A percentile compares a stretch with the other conserved stretches of the same genome.
Evolutionary conservation across 2,329 filamentous ascomycete species (phyloP).

Genomic region (Paraphoma sp.): DNA sequence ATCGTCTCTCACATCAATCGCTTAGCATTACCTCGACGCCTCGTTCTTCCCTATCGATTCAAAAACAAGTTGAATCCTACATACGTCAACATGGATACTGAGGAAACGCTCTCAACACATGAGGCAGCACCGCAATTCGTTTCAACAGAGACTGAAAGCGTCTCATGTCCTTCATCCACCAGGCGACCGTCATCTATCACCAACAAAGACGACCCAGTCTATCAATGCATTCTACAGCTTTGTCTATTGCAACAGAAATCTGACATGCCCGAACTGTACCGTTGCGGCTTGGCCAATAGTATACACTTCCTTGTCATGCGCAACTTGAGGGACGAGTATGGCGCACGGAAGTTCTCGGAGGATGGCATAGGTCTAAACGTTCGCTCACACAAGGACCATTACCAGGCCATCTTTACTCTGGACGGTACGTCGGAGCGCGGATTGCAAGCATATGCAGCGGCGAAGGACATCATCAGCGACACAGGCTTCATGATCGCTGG

Average conservation of each 20-base stretch:
- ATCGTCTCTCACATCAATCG: no score
- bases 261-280: not conserved
- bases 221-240: not conserved
- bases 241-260: not conserved
- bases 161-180: no score
- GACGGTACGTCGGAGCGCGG: not conserved
- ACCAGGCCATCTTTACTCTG: not conserved
- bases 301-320: slow-evolving; percentile 1
- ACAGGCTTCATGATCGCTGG: not conserved
- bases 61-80: no score
- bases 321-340: not conserved
- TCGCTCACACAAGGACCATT: not conserved
- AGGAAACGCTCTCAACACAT: no score
- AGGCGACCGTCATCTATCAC: not conserved
- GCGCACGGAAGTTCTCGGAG: not conserved
- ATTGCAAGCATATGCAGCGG: not conserved
- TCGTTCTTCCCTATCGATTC: no score
- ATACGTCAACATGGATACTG: no score
- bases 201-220: not conserved
- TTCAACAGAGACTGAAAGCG: no score
- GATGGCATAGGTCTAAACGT: no score
- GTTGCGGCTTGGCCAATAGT: not conserved
- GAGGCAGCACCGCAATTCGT: no score
- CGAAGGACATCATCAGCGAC: not conserved
- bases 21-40: no score